Conservation (phyloP, 78 protist genomes). For the Emiliania huxleyi region DNA sequence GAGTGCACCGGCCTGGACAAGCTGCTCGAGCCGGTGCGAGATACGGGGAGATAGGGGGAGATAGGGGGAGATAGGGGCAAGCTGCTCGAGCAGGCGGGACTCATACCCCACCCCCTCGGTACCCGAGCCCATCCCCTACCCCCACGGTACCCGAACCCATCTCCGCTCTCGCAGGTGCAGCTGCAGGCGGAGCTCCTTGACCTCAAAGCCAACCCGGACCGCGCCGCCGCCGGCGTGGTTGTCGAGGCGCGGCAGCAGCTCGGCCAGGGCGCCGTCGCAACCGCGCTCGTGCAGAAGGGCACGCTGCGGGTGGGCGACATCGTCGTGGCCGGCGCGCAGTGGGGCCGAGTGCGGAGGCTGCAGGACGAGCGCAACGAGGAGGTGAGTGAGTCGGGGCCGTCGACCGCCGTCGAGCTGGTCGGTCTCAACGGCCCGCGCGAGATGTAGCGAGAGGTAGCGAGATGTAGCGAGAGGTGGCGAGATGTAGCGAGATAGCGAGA, state of each 20-base stretch:
- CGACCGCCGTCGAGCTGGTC: neutral
- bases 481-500: too few relatives aligned
- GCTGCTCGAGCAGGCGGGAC: too few relatives aligned
- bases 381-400: neutral
- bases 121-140: too few relatives aligned
- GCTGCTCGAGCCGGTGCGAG: too few relatives aligned
- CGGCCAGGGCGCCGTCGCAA: neutral
- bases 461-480: too few relatives aligned
- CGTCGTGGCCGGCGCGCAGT: neutral
- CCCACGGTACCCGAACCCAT: too few relatives aligned
- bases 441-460: too few relatives aligned
- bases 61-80: too few relatives aligned
- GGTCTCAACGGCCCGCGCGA: neutral
- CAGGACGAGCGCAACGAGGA: neutral
- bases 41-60: too few relatives aligned
- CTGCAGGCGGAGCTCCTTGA: neutral
- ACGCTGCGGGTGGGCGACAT: conserved; percentile 13
- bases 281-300: conserved; percentile 1
- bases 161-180: neutral
- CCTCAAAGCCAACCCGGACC: neutral
- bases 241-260: neutral
- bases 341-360: conserved; percentile 4
- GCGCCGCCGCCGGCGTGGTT: neutral
- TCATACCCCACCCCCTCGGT: too few relatives aligned
- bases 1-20: too few relatives aligned